Evolutionary conservation across 2,329 filamentous ascomycete species (phyloP), one percentile per base, ranked within the genome.

Genomic region (Aspergillus sp.): DNA sequence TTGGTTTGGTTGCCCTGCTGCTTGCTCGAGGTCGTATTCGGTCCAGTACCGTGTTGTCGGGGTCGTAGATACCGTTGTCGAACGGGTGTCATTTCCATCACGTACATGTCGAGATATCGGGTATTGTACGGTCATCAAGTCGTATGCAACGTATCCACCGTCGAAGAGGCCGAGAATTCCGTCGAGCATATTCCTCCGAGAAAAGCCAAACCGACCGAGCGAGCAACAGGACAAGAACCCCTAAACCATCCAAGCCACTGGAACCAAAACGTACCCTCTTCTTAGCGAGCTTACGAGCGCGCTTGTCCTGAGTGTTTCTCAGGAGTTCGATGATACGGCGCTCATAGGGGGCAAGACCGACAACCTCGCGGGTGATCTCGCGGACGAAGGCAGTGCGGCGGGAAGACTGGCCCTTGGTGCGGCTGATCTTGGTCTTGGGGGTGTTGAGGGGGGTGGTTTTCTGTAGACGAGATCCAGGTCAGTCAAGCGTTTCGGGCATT

Each of bases 231-330:
- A 15, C 47, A 6, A 17, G 44, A 27, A 15, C 47, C 4, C 22
- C 22, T 10, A 2, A 43, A 30, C 37, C 20, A 39, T 41, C 37
- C 41, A 44, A 38, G 22, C n/a, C 41, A 45, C 35, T 35, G 22
- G 25, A 19, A 10, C n/a, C n/a, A 47, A 48, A 51, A 82, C 86
- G 63, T 83, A 91, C 87, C 76, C 91, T 85, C 88, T 95, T 96
- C 90, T 97, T 97, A 69, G 91, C 91, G 70, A 96, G 88, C 86
- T 96, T 96, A 67, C 91, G 84, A 69, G 91, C 91, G 77, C 91
- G 89, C 88, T 97, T 97, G 79, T 98, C 93, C 82, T 95, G 94
- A 81, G 83, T 86, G 87, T 98, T 98, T 70, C 93, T 89, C 77
- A 98, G 86, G 73, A 98, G 81, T 84, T 98, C 93, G 73, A 98